Evolutionary conservation across 1,284 basidiomycete species (phyloP), one percentile per base, ranked within the genome.

Genomic region (Coniferiporia sulphurascens): DNA sequence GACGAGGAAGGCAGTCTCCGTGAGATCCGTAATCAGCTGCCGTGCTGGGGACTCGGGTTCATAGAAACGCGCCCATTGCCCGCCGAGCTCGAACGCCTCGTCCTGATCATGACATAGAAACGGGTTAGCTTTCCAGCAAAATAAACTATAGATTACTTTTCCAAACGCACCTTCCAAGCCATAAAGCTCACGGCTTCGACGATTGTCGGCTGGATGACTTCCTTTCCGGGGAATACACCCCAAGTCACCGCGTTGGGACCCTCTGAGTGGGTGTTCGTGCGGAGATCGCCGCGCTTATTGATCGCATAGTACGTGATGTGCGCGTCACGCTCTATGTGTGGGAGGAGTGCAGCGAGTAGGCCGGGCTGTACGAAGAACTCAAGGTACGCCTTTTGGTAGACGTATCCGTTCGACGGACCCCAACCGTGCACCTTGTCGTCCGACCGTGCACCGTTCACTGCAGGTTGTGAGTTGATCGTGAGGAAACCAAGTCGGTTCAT

Each of bases 371-470:
- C 91, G 69, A 97, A 97, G 77, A 97, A 99, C 72, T 99, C 97
- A 59, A 99, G 84, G 75, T 99, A 99, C 4, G 96, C 95, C 83
- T 99, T 99, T 74, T 99, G 96, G 74, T 98, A 99, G 45, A 99
- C 89, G 69, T 93, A 98, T 1, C 96, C 96, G 62, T 93, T 93
- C 56, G 85, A 78, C 1, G 97, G 97, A 12, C 96, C 96, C 89
- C 97, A 99, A 9, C 96, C 96, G 70, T 93, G 90, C 1, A 86
- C 78, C 63, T 87, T 85, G 75, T 98, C 91, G 63, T 92, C 86
- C 66, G 93, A 95, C 60, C 80, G 79, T 9, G 83, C 93, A 52
- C 95, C 96, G 70, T 98, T 94, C 38, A 99, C 96, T 3, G 96
- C 94, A 10, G 96, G 96, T 72, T 99, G 96, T 44, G 93, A 96